Evolutionary conservation across 768 basidiomycete genomes (phyloP).

Genomic region (Psilocybe subaeruginosa): DNA sequence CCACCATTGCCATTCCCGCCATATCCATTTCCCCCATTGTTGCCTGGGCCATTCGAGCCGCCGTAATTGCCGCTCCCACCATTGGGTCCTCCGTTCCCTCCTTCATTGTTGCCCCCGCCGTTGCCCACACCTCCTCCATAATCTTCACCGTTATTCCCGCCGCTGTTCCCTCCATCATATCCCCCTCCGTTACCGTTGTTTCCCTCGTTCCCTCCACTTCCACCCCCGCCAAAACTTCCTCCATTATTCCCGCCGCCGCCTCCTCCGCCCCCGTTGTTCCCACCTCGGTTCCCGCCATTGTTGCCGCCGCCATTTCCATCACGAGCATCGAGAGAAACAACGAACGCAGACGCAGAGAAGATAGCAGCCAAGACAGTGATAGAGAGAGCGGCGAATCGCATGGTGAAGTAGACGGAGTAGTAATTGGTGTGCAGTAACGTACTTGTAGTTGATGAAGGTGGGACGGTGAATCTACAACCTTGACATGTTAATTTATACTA

Average conservation of each 20-base stretch:
- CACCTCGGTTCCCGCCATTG: neutral
- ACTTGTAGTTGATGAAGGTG: no score
- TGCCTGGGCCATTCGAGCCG: neutral
- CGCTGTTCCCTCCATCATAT: neutral
- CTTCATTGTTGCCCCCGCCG: neutral
- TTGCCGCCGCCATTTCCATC: neutral
- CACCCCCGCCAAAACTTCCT: neutral
- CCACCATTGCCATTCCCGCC: neutral
- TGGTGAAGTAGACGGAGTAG: neutral
- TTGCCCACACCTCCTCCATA: neutral
- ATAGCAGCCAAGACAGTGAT: slow-evolving; percentile 1
- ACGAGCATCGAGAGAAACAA: neutral
- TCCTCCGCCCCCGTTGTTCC: neutral
- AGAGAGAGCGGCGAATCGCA: neutral
- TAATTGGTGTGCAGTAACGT: neutral
- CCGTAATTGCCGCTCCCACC: neutral
- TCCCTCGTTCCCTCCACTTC: neutral
- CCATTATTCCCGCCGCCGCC: neutral
- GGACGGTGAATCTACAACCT: no score
- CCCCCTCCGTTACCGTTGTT: neutral
- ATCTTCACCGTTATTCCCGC: neutral
- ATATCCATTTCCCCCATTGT: neutral
- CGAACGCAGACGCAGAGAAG: neutral
- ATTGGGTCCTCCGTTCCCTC: no score
- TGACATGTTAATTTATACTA: no score